Base-by-base conservation (phyloP, 2,329 filamentous ascomycete genomes). In the Kalmusia sp. region DNA sequence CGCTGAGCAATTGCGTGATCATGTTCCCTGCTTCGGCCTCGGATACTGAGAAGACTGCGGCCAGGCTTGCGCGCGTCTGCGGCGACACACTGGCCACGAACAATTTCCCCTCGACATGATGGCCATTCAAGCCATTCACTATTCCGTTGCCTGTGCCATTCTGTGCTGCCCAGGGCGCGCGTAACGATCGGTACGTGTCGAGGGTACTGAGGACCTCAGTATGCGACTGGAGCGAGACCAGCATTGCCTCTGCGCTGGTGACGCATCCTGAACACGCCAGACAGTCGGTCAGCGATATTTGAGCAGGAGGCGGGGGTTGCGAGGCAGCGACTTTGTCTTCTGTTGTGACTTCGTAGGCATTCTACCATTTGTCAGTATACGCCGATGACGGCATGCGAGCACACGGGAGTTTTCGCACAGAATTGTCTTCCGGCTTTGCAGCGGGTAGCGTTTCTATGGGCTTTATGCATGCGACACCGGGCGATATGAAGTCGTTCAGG, bases 401-500 rank as follows among this genome's bases (percentile, higher is more conserved):
- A 14, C 21, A 25, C 11, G 12, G 14, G 6, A 11, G 12, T 6
- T 14, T 15, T 40, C 76, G 51, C 73, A 84, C 81, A 57, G 77
- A 72, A 49, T 70, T 63, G 21, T 78, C 76, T 45, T 78, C 73
- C 21, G 84, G 75, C 28, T 84, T 77, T 39, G 60, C 60, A 2
- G 58, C 59, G 2, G 95, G 93, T 12, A 99, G 85, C 2, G 92
- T 96, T 76, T 99, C 95, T 72, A 99, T 84, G 24, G 95, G 95
- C 71, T 99, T 98, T 76, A 99, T 98, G 78, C 95, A 99, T 58
- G 95, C 95, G 69, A 99, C 93, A 58, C 93, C 93, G 12, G 95
- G 95, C 52, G 91, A 95, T 73, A 99, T 99, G 79, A 99, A 99
- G 82, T 99, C 95, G 81, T 99, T 99, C 57, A 99, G 83, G 75